A percentile compares a stretch with the other conserved stretches of the same genome.
phyloP scores from a whole-genome alignment of 768 basidiomycete genomes.

The Hortiboletus campestris region DNA sequence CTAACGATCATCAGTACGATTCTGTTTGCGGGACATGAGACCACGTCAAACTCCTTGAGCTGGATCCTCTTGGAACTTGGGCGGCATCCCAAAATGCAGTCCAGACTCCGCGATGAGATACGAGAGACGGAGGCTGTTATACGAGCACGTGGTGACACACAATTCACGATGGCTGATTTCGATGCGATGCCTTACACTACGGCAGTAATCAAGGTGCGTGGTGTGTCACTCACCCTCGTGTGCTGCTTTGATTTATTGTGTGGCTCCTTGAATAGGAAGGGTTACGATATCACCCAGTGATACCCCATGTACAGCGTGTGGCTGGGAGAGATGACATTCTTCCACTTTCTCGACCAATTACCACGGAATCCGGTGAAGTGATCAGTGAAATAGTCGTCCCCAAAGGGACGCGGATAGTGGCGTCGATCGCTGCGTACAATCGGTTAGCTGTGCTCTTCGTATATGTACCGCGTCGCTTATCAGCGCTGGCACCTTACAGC shows the following conservation, averaged over 20 bases:
- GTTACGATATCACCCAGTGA: conserved; percentile 47
- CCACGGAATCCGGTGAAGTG: conserved; percentile 42
- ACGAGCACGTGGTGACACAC: conserved; percentile 7
- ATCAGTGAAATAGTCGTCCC: conserved; percentile 46
- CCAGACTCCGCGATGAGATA: conserved; percentile 46
- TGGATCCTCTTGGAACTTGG: conserved; percentile 68
- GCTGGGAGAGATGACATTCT: conserved; percentile 54
- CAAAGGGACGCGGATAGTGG: conserved; percentile 49
- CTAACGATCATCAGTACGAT: conserved; percentile 37
- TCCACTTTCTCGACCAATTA: conserved; percentile 55
- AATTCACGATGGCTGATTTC: conserved; percentile 40
- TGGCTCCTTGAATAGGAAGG: conserved; percentile 37
- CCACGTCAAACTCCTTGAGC: conserved; percentile 53
- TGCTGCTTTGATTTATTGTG: conserved; percentile 15
- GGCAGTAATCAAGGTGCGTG: conserved; percentile 32
- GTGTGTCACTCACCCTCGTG: conserved; percentile 12
- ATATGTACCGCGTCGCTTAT: background rate
- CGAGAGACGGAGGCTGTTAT: conserved; percentile 7
- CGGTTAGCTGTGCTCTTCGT: conserved; percentile 34
- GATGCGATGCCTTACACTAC: conserved; percentile 49
- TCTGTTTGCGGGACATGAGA: conserved; percentile 56
- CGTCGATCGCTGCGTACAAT: conserved; percentile 56
- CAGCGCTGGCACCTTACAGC: conserved; percentile 7
- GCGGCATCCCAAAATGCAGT: conserved; percentile 55
- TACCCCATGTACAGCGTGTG: conserved; percentile 52